Base-by-base conservation (phyloP, 225 moss, liverwort and hornwort genomes). In the Neckera pumila region DNA sequence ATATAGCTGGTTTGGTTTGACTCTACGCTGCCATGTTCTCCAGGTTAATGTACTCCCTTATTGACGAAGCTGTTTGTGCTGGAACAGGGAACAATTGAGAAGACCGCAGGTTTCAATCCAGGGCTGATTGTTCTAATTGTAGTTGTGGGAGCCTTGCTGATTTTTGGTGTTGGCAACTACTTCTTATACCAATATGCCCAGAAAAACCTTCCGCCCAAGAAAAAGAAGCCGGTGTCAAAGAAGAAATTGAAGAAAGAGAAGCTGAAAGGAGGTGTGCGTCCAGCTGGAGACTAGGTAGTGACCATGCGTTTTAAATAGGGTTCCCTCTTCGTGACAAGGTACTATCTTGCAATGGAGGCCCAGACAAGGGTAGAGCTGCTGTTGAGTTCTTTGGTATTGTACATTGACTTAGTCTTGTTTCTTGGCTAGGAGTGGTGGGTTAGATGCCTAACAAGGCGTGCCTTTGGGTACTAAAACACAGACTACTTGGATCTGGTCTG, bases 191-290 rank as follows among this genome's bases (percentile, higher is more conserved):
- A 94, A 25, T 97, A 99, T 87, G 98, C 97, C 23, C 96, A 96
- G 92, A 99, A 96, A 88, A 95, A 88, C 66, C 86, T 93, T 76
- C 97, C 97, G 36, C 92, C 95, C 18, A 94, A 91, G 93, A 98
- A 95, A 90, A 97, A 96, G 93, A 99, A 97, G 88, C 93, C 95
- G 14, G 95, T 97, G 84, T 97, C 96, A 11, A 96, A 99, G 96
- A 99, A 96, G 91, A 99, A 96, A 67, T 60, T 96, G 93, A 99
- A 97, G 71, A 96, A 97, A 84, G 98, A 98, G 94, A 93, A 94
- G 85, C 92, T 98, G 83, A 98, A 98, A 90, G 94, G 94, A 89
- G 96, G 97, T 79, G 93, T 96, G 83, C 95, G 95, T 72, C 98
- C 97, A 84, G 95, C 97, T 63, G 96, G 96, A 88, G 97, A 99